Evolutionary conservation across 345 rosid genomes (phyloP).

Genomic region (Rhodamnia argentea): DNA sequence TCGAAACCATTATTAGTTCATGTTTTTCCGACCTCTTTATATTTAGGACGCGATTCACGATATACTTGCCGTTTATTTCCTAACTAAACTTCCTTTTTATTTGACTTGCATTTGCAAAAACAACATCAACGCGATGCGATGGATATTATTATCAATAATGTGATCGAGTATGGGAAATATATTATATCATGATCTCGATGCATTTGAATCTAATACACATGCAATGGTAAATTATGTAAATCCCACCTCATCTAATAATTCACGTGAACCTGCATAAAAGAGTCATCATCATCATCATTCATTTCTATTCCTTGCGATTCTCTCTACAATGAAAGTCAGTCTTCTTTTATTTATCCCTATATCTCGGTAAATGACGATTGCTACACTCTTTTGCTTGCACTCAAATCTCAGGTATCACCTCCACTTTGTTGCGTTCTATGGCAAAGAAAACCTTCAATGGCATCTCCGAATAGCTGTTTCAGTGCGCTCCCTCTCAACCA

Average conservation of each 20-base stretch:
- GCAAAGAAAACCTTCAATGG: background rate
- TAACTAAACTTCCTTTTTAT: background rate
- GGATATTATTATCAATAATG: background rate
- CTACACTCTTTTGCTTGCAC: background rate
- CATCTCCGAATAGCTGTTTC: background rate
- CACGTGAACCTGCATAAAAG: background rate
- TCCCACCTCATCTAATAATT: background rate
- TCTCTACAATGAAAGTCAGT: background rate
- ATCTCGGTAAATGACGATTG: background rate
- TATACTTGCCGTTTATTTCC: background rate
- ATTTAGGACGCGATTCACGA: background rate
- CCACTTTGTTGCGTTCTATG: background rate
- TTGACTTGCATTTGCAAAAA: background rate
- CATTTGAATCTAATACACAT: background rate
- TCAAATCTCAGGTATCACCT: background rate
- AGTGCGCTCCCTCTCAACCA: background rate
- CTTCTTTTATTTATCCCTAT: background rate
- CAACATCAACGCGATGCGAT: background rate
- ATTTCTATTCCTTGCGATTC: background rate
- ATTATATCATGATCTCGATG: background rate
- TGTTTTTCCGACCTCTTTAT: background rate
- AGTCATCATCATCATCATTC: background rate
- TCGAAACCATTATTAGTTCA: background rate
- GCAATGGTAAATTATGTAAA: background rate
- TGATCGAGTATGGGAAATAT: background rate